Evolutionary conservation across 2,329 filamentous ascomycete genomes (phyloP), one percentile per base, ranked within the genome.

Genomic region (Penicillium sp.): DNA sequence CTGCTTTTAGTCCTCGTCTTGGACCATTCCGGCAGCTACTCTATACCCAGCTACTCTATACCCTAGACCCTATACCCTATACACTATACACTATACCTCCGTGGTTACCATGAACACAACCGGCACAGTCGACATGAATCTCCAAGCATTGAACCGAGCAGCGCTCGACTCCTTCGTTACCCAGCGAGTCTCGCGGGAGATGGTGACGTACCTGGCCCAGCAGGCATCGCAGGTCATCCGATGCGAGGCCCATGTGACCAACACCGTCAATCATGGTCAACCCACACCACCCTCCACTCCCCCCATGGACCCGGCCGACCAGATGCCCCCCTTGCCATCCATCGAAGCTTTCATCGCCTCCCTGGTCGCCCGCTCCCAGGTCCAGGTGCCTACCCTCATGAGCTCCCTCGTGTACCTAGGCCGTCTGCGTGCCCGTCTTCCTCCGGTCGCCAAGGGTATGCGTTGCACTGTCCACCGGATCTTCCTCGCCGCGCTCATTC

Each of bases 381-480:
- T 97, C 27, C 92, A 97, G 79, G 92, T 96, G 47, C 90, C 94
- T 11, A 99, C 94, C 7, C 82, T 99, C 62, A 97, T 99, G 94
- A 92, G 90, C 31, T 92, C 92, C 7, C 82, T 99, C 36, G 91
- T 97, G 71, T 99, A 96, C 80, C 86, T 99, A 51, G 84, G 83
- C 67, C 85, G 92, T 55, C 83, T 99, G 67, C 89, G 87, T 75
- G 82, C 87, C 46, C 87, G 89, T 63, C 85, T 99, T 25, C 92
- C 95, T 61, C 89, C 92, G 53, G 91, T 96, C 69, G 92, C 94
- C 64, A 96, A 96, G 77, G 94, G 94, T 59, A 90, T 97, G 76
- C 87, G 89, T 64, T 97, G 94, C 80, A 97, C 94, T 22, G 90
- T 92, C 42, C 94, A 99, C 79, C 88, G 94, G 65, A 97, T 99